A percentile compares a stretch with the other conserved stretches of the same genome.
These are phyloP conservation scores for Udeniomyces megalosporus DNA, from an alignment of 768 basidiomycete genomes.

Conservation along the genomic window DNA sequence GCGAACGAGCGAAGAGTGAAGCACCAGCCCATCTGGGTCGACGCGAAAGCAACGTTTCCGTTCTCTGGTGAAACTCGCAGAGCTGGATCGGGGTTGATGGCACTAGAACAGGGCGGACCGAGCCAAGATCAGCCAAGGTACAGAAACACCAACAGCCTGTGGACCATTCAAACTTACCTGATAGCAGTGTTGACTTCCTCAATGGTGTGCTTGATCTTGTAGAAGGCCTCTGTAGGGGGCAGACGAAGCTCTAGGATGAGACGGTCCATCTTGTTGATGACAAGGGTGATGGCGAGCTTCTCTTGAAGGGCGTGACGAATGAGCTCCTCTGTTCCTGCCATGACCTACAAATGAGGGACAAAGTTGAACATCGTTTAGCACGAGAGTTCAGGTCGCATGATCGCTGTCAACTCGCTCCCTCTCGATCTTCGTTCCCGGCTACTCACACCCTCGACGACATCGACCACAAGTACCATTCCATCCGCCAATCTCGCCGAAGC, in stretches of 20 bases:
- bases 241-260: slow-evolving; percentile 90
- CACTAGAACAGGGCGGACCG: slow-evolving; percentile 19
- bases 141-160: too few relatives aligned
- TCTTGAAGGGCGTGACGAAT: slow-evolving; percentile 82
- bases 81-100: slow-evolving; percentile 73
- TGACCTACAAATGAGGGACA: too few relatives aligned
- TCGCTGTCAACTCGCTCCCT: too few relatives aligned
- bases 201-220: slow-evolving; percentile 97
- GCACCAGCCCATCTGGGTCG: slow-evolving; percentile 93
- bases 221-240: slow-evolving; percentile 90
- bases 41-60: slow-evolving; percentile 94
- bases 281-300: slow-evolving; percentile 63
- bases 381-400: too few relatives aligned
- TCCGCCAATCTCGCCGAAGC: slow-evolving; percentile 71
- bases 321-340: slow-evolving; percentile 80
- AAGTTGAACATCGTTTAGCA: too few relatives aligned
- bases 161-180: slow-evolving; percentile 50
- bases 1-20: slow-evolving; percentile 91
- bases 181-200: slow-evolving; percentile 97
- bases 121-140: background rate
- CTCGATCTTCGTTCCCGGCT: background rate
- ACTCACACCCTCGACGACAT: slow-evolving; percentile 87
- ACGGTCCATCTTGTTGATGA: slow-evolving; percentile 95
- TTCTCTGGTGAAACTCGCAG: slow-evolving; percentile 80
- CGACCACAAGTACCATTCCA: slow-evolving; percentile 83